Evolutionary conservation across 2,329 filamentous ascomycete genomes (phyloP), one percentile per base, ranked within the genome.

Genomic region (Scedosporium apiospermum): DNA sequence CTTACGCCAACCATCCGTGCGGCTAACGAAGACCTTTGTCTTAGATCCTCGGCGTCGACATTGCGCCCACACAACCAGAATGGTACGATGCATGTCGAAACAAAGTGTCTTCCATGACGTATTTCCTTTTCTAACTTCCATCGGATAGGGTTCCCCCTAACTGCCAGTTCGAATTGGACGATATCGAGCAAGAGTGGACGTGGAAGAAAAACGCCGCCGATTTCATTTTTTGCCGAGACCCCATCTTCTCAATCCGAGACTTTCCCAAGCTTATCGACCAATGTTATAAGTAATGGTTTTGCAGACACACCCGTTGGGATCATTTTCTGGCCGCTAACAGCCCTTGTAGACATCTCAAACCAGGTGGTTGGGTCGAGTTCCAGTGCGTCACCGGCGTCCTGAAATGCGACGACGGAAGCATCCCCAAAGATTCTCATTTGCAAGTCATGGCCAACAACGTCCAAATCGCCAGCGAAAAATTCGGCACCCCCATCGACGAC

Each of bases 121-220:
- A 62, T 71, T 4, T 65, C 71, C 38, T 7, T 34, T 41, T 83
- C 81, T 4, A 81, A 82, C 0, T 82, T 83, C 12, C 82, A 85
- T 65, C 81, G 82, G 0, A 73, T 21, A 82, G 64, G 65, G 79
- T 85, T 2, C 83, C 84, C 1, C 76, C 78, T 51, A 88, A 88
- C 67, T 82, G 86, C 63, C 79, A 81, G 66, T 88, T 88, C 65
- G 77, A 86, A 64, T 78, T 88, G 57, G 85, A 88, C 70, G 84
- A 88, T 68, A 79, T 82, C 44, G 81, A 84, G 67, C 77, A 71
- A 34, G 70, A 74, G 14, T 78, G 75, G 75, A 81, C 72, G 71
- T 82, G 73, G 58, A 74, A 77, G 1, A 68, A 74, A 1, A 68
- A 78, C 62, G 70, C 77, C 60, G 84, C 85, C 68, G 84, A 87